phyloP scores from a whole-genome alignment of 2,329 filamentous ascomycete genomes.

The Aspergillus oerlinghausenensis region DNA sequence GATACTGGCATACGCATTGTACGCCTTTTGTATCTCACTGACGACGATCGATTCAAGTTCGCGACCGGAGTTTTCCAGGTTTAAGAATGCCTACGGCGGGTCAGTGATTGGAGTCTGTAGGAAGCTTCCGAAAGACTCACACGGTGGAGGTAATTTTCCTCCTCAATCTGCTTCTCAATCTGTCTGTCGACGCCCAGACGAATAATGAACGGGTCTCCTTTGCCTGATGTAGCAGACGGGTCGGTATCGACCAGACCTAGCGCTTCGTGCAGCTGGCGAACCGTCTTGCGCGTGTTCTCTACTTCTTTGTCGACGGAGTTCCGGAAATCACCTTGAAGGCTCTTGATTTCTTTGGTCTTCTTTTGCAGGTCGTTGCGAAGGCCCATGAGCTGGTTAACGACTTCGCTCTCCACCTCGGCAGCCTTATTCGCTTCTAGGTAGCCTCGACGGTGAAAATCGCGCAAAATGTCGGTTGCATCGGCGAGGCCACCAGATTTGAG shows the following conservation, averaged over 20 bases:
- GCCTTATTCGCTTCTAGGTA: slow-evolving; percentile 82
- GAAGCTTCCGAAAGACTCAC: slow-evolving; percentile 41
- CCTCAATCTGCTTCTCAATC: slow-evolving; percentile 86
- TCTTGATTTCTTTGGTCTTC: slow-evolving; percentile 98
- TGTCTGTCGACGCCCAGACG: slow-evolving; percentile 82
- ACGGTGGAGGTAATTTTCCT: slow-evolving; percentile 94
- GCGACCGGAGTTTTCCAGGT: slow-evolving; percentile 87
- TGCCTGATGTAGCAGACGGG: slow-evolving; percentile 68
- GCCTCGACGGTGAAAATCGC: slow-evolving; percentile 75
- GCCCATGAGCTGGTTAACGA: slow-evolving; percentile 80
- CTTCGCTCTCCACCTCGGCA: slow-evolving; percentile 83
- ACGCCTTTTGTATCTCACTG: slow-evolving; percentile 95
- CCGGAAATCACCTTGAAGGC: slow-evolving; percentile 89
- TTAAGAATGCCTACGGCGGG: slow-evolving; percentile 71
- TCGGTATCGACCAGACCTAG: slow-evolving; percentile 77
- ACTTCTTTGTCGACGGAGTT: slow-evolving; percentile 95
- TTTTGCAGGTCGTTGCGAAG: slow-evolving; percentile 83
- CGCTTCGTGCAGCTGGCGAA: slow-evolving; percentile 75
- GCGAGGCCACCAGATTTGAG: slow-evolving; percentile 77
- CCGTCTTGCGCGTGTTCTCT: slow-evolving; percentile 73
- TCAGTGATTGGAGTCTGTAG: neutral
- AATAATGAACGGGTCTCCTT: slow-evolving; percentile 87
- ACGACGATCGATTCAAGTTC: slow-evolving; percentile 96
- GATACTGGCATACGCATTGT: slow-evolving; percentile 88
- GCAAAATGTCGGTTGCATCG: slow-evolving; percentile 76